Conservation (phyloP, 352 stramenopile species). For the Phytopythium helicoides region DNA sequence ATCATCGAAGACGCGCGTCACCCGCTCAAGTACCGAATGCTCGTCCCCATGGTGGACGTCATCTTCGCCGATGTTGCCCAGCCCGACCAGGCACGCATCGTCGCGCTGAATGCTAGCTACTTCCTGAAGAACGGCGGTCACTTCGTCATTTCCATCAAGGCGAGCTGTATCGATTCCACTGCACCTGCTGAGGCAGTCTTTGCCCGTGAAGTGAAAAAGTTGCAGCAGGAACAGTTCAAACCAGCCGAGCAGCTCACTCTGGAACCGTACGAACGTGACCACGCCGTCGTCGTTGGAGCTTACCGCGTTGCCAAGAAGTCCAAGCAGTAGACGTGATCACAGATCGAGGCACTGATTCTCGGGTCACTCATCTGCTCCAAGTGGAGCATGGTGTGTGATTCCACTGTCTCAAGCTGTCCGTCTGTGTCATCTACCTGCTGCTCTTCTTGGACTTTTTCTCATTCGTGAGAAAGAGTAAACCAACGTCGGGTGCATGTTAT, state of each 20-base stretch:
- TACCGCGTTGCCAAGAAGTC: conserved; percentile 96
- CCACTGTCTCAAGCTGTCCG: too few species aligned
- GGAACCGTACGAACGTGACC: conserved; percentile 99
- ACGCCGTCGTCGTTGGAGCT: conserved; percentile 97
- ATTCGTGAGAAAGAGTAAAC: too few species aligned
- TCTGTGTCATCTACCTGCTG: background rate
- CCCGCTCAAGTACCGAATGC: conserved; percentile 98
- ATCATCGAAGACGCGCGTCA: conserved; percentile 99
- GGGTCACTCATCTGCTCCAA: background rate
- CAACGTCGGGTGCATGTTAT: conserved; percentile 6
- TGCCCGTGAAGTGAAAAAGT: conserved; percentile 95
- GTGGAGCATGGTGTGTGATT: conserved; percentile 1
- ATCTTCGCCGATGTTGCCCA: conserved; percentile 99
- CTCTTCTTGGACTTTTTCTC: background rate
- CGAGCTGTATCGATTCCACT: conserved; percentile 99
- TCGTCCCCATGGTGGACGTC: conserved; percentile 98
- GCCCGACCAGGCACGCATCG: conserved; percentile 99
- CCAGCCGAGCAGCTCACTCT: conserved; percentile 98
- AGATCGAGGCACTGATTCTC: conserved; percentile 5
- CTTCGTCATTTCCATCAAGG: conserved; percentile 99
- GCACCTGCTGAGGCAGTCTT: conserved; percentile 98
- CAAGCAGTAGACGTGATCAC: conserved; percentile 58
- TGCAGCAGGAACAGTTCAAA: conserved; percentile 99
- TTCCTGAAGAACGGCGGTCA: conserved; percentile 99
- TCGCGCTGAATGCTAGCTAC: conserved; percentile 98